These are phyloP conservation scores for Pseudogymnoascus sp. DNA, from an alignment of 2,329 filamentous ascomycete genomes.

Conservation along the genomic window DNA sequence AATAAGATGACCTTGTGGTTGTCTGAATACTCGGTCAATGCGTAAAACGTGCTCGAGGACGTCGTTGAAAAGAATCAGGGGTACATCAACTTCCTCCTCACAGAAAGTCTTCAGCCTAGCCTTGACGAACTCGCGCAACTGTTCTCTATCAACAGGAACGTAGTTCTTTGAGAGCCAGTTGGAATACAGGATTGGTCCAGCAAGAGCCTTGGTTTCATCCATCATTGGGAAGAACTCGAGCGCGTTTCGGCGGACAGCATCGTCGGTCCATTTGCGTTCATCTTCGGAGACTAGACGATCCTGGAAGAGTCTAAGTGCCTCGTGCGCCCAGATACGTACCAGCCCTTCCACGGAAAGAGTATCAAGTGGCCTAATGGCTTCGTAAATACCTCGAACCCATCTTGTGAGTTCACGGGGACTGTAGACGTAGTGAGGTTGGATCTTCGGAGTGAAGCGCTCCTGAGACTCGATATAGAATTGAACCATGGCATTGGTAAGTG, in stretches of 20 bases:
- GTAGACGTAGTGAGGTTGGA: slow-evolving; percentile 98
- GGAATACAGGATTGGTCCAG: slow-evolving; percentile 91
- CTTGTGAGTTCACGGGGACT: slow-evolving; percentile 95
- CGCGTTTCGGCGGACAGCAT: slow-evolving; percentile 77
- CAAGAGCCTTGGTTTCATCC: slow-evolving; percentile 79
- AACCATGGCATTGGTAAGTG: slow-evolving; percentile 95
- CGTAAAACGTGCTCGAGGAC: slow-evolving; percentile 95
- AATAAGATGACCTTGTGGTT: slow-evolving; percentile 96
- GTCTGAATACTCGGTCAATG: slow-evolving; percentile 96
- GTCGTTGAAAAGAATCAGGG: slow-evolving; percentile 98
- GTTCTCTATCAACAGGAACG: slow-evolving; percentile 88
- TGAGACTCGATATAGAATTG: slow-evolving; percentile 94
- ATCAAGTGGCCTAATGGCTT: slow-evolving; percentile 90
- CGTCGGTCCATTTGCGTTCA: slow-evolving; percentile 90
- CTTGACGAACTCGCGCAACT: slow-evolving; percentile 94
- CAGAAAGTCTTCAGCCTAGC: slow-evolving; percentile 96
- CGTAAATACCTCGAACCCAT: slow-evolving; percentile 96
- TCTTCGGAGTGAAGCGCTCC: slow-evolving; percentile 86
- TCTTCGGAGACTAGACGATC: slow-evolving; percentile 93
- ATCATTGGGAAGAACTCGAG: slow-evolving; percentile 92
- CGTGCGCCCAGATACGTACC: slow-evolving; percentile 95
- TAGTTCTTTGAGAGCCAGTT: slow-evolving; percentile 99
- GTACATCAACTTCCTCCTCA: slow-evolving; percentile 98
- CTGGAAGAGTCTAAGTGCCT: slow-evolving; percentile 91
- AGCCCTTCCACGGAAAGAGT: slow-evolving; percentile 81